phyloP scores from a whole-genome alignment of 768 basidiomycete species.

The Lepiota venenata region DNA sequence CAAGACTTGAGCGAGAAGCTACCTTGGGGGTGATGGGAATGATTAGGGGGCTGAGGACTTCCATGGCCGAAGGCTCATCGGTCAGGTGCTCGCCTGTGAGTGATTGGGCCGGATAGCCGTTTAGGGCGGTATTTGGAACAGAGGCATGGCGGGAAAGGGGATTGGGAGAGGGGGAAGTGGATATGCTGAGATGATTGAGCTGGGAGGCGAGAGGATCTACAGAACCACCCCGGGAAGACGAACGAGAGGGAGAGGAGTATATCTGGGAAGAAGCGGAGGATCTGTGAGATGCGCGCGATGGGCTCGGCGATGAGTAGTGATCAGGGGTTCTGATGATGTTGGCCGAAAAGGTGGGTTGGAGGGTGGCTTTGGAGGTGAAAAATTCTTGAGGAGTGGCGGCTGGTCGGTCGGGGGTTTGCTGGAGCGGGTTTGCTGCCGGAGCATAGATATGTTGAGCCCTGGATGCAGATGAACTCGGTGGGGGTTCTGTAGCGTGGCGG shows the following conservation, averaged over 20 bases:
- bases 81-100: slow-evolving; percentile 27
- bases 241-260: slow-evolving; percentile 13
- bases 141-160: slow-evolving; percentile 15
- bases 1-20: slow-evolving; percentile 5
- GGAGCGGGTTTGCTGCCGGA: background rate
- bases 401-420: slow-evolving; percentile 4
- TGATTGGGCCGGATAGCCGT: slow-evolving; percentile 14
- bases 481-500: background rate
- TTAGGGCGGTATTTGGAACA: slow-evolving; percentile 32
- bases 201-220: slow-evolving; percentile 18
- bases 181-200: slow-evolving; percentile 18
- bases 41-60: slow-evolving; percentile 44
- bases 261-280: background rate
- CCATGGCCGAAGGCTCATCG: slow-evolving; percentile 37
- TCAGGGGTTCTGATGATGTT: slow-evolving; percentile 67
- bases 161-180: slow-evolving; percentile 1
- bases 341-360: slow-evolving; percentile 68
- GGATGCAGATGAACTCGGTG: no score
- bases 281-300: slow-evolving; percentile 10
- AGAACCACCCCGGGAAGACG: slow-evolving; percentile 14
- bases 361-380: slow-evolving; percentile 48
- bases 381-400: slow-evolving; percentile 27
- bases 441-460: slow-evolving; percentile 5
- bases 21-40: slow-evolving; percentile 31
- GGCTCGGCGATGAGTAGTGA: slow-evolving; percentile 40